Percentiles rank a stretch among this genome's conserved stretches.
These are phyloP conservation scores for Pilobolus umbonatus DNA, from an alignment of 192 early-diverging fungal species.

Conservation along the genomic window DNA sequence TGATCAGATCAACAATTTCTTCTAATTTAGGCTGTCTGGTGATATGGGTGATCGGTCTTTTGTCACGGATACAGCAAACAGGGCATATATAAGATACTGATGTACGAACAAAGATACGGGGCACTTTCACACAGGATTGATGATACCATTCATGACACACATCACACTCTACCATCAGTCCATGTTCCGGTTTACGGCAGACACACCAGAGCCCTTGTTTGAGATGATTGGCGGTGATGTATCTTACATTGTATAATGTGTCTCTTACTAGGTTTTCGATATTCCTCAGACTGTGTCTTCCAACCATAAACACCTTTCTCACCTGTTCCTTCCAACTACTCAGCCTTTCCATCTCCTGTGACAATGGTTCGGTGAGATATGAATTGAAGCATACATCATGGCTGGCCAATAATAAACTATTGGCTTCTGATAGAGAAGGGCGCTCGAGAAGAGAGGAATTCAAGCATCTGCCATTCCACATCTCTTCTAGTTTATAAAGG, in stretches of 20 bases:
- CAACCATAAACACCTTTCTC: conserved; percentile 3
- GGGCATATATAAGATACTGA: conserved; percentile 51
- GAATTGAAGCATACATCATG: conserved; percentile 3
- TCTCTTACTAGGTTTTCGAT: conserved; percentile 1
- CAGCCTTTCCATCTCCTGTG: background rate
- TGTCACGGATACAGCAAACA: conserved; percentile 37
- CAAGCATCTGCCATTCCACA: background rate
- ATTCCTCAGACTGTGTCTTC: conserved; percentile 2
- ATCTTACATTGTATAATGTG: background rate
- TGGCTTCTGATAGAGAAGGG: conserved; percentile 3
- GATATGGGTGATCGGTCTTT: conserved; percentile 20
- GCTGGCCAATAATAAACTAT: background rate
- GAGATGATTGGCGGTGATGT: background rate
- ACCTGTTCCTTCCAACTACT: conserved; percentile 8
- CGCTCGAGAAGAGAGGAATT: conserved; percentile 4
- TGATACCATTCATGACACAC: conserved; percentile 67
- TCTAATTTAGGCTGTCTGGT: conserved; percentile 32
- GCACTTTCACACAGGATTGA: conserved; percentile 47
- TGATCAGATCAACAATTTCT: conserved; percentile 34
- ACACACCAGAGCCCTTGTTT: conserved; percentile 46
- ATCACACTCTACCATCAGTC: conserved; percentile 67
- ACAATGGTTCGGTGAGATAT: background rate
- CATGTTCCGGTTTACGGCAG: conserved; percentile 55
- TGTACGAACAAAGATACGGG: conserved; percentile 38
- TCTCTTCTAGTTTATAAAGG: background rate